Base-by-base conservation (phyloP, 2,329 filamentous ascomycete species). In the Dactylella cylindrospora region DNA sequence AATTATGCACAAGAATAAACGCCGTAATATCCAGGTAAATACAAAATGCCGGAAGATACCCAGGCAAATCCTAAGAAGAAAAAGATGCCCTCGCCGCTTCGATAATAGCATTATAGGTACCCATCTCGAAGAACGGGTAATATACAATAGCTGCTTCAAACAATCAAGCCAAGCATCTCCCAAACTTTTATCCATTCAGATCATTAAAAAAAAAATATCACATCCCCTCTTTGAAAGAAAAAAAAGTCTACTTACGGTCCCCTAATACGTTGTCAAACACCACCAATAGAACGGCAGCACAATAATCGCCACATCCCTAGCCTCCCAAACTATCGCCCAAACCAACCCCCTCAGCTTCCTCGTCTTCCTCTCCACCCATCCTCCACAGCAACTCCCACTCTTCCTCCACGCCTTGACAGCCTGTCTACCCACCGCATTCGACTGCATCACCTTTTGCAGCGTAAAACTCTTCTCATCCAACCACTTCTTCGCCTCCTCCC, bases 391-490 rank as follows among this genome's bases (percentile, higher is more conserved):
- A 7, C 36, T 44, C 9, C 45, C 45, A n/a, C 57, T 41, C 8
- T 54, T 57, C 26, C 59, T 50, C 59, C 59, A 64, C 17, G 25
- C 20, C 41, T 52, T 55, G 12, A 64, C 59, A 6, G 51, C 40
- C 23, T 57, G 50, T 20, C 59, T 50, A 6, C 59, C 59, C 3
- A 57, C 28, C 8, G 39, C 35, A 17, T 55, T 51, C 29, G 43
- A 33, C 32, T 64, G 59, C 51, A 64, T 13, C 3, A 55, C 43
- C 45, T 64, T 64, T 23, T 64, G 59, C 22, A 64, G 25, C 22
- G 51, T 47, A 19, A 64, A 64, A 28, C 59, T 57, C 45, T 57
- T 64, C 38, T 51, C 59, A 32, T 55, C 59, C 8, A 55, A 33
- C 59, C 59, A 64, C 10, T 50, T 55, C 39, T 57, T 57, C 13